Percentiles rank a stretch among this genome's conserved stretches.
Evolutionary conservation across 164 flowering plant genomes (phyloP).

Genomic region (Berberis vulgaris): DNA sequence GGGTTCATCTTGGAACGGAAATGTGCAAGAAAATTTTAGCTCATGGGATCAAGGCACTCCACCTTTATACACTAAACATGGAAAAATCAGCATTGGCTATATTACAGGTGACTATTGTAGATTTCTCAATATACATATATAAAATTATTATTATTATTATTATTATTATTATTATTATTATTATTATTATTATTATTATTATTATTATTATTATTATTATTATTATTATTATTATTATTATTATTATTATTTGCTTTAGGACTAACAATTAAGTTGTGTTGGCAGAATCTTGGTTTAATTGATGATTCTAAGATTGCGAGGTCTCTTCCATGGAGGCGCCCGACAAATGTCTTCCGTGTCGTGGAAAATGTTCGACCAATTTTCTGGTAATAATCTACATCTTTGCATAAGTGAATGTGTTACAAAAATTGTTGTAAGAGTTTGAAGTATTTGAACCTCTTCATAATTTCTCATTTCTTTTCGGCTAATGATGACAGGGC

Average conservation of each 20-base stretch:
- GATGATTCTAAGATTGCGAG: slow-evolving; percentile 81
- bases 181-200: too few relatives aligned
- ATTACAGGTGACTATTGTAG: slow-evolving; percentile 42
- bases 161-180: too few relatives aligned
- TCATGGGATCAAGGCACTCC: slow-evolving; percentile 77
- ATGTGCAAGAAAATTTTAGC: slow-evolving; percentile 97
- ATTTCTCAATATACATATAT: neutral
- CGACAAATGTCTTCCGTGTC: slow-evolving; percentile 68
- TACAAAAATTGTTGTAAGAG: neutral
- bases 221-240: too few relatives aligned
- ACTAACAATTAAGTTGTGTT: slow-evolving; percentile 6
- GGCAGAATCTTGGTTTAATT: slow-evolving; percentile 90
- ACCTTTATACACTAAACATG: slow-evolving; percentile 94
- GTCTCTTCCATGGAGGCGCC: slow-evolving; percentile 88
- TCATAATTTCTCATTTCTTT: neutral
- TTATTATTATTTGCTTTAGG: neutral
- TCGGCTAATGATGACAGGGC: slow-evolving; percentile 49
- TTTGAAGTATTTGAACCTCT: neutral
- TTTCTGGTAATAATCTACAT: slow-evolving; percentile 55
- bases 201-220: too few relatives aligned
- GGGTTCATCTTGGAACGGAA: slow-evolving; percentile 94
- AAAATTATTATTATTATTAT: too few relatives aligned
- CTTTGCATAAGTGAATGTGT: neutral
- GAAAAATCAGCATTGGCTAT: slow-evolving; percentile 91
- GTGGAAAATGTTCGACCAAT: slow-evolving; percentile 95